phyloP scores from a whole-genome alignment of 495 filamentous ascomycete genomes.

The Aspergillus diversus region DNA sequence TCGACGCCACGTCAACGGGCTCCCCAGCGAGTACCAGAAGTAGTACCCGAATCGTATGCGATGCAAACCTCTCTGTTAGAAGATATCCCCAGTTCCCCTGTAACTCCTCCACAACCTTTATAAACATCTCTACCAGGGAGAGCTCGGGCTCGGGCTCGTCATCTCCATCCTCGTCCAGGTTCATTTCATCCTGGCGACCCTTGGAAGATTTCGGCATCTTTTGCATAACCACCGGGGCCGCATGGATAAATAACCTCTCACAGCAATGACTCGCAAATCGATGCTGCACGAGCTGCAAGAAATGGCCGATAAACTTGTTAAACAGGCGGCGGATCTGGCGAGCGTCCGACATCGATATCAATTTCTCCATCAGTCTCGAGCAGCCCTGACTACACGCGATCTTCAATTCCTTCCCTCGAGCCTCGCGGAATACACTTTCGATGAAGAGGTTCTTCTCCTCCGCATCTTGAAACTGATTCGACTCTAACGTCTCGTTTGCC shows the following conservation, averaged over 20 bases:
- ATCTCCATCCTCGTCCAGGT: conserved; percentile 33
- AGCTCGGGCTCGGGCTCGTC: conserved; percentile 45
- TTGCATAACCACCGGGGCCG: conserved; percentile 74
- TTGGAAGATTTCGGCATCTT: conserved; percentile 54
- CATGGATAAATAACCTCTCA: conserved; percentile 85
- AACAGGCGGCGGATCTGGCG: conserved; percentile 85
- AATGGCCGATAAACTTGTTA: conserved; percentile 82
- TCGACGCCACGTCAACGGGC: conserved; percentile 66
- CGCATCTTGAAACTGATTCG: conserved; percentile 76
- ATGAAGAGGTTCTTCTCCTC: conserved; percentile 84
- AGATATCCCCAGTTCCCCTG: conserved; percentile 82
- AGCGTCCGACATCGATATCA: conserved; percentile 80
- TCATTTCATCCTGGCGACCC: conserved; percentile 36
- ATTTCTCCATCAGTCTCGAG: conserved; percentile 86
- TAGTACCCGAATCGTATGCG: conserved; percentile 84
- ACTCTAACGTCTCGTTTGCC: conserved; percentile 84
- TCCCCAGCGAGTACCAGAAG: conserved; percentile 84
- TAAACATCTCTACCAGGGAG: conserved; percentile 83
- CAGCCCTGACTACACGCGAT: conserved; percentile 93
- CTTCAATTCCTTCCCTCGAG: conserved; percentile 90
- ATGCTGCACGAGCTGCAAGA: conserved; percentile 86
- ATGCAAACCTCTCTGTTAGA: conserved; percentile 86
- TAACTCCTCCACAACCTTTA: conserved; percentile 79
- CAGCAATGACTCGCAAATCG: conserved; percentile 97
- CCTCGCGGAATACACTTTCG: conserved; percentile 82